phyloP scores from a whole-genome alignment of 108 stramenopile species.

The Chaetoceros muelleri region DNA sequence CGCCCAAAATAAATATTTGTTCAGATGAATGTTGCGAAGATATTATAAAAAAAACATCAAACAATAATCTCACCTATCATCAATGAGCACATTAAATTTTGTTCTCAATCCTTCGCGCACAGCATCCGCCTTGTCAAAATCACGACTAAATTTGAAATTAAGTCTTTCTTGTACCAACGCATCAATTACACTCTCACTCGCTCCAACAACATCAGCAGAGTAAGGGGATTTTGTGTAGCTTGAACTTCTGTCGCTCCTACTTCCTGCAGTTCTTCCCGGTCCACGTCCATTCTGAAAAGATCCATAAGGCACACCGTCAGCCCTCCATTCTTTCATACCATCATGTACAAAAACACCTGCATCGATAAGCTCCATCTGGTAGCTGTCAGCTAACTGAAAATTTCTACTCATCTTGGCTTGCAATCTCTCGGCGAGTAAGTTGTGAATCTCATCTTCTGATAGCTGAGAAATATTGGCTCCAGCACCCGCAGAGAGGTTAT shows the following conservation, averaged over 20 bases:
- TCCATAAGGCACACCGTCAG: conserved; percentile 40
- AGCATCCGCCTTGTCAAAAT: conserved; percentile 41
- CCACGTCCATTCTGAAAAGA: conserved; percentile 8
- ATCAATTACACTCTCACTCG: conserved; percentile 2
- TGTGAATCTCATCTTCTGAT: conserved; percentile 48
- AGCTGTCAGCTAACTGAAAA: conserved; percentile 41
- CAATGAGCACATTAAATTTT: conserved; percentile 28
- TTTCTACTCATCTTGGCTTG: conserved; percentile 45
- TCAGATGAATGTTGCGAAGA: no score
- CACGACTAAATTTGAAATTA: conserved; percentile 24
- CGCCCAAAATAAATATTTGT: no score
- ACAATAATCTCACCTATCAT: conserved; percentile 32
- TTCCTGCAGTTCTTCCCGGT: conserved; percentile 13
- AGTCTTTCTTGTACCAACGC: conserved; percentile 19
- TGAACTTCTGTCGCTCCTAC: conserved; percentile 4
- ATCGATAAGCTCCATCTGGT: conserved; percentile 31
- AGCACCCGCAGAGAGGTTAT: conserved; percentile 23
- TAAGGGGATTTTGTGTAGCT: conserved; percentile 13
- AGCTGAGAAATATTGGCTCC: conserved; percentile 33
- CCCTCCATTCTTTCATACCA: conserved; percentile 45
- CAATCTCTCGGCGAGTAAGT: conserved; percentile 40
- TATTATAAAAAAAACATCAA: no score
- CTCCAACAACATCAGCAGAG: conserved; percentile 3
- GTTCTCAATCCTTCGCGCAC: conserved; percentile 35
- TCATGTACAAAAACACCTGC: conserved; percentile 49